Percentiles rank a stretch among this genome's conserved stretches.
phyloP scores from a whole-genome alignment of 352 stramenopile species.

The Phytophthora europaea region DNA sequence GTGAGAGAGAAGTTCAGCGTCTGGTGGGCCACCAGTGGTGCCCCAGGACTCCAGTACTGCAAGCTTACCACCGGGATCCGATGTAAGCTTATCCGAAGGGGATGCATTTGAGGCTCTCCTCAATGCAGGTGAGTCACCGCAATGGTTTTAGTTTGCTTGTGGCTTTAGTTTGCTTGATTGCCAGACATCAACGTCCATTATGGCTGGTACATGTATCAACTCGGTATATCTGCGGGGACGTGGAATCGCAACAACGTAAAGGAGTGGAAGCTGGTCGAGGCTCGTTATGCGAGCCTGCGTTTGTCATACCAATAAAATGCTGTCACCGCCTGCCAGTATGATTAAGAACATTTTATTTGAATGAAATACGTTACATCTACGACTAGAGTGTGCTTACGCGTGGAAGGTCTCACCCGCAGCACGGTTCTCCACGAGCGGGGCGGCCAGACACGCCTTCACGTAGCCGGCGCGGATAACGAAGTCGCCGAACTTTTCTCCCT shows the following conservation, averaged over 20 bases:
- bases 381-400: slow-evolving; percentile 30
- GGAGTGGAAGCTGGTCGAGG: background rate
- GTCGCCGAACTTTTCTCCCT: slow-evolving; percentile 86
- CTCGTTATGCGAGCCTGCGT: background rate
- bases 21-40: background rate
- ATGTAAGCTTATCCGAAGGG: too few relatives aligned
- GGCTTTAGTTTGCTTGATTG: too few relatives aligned
- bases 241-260: slow-evolving; percentile 12
- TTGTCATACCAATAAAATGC: background rate
- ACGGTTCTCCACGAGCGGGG: slow-evolving; percentile 67
- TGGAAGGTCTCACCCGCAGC: slow-evolving; percentile 80
- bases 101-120: too few relatives aligned
- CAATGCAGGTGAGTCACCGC: too few relatives aligned
- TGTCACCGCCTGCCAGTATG: background rate
- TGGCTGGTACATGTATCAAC: too few relatives aligned
- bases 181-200: too few relatives aligned
- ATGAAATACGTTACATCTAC: slow-evolving; percentile 22
- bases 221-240: background rate
- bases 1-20: slow-evolving; percentile 22
- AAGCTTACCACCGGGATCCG: slow-evolving; percentile 15
- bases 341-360: slow-evolving; percentile 18
- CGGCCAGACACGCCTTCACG: slow-evolving; percentile 74
- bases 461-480: slow-evolving; percentile 84
- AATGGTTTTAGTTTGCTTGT: too few relatives aligned
- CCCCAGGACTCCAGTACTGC: too few relatives aligned